Percentiles rank a stretch among this genome's conserved stretches.
phyloP scores from a whole-genome alignment of 2,329 filamentous ascomycete species.

The Tolypocladium amazonense region DNA sequence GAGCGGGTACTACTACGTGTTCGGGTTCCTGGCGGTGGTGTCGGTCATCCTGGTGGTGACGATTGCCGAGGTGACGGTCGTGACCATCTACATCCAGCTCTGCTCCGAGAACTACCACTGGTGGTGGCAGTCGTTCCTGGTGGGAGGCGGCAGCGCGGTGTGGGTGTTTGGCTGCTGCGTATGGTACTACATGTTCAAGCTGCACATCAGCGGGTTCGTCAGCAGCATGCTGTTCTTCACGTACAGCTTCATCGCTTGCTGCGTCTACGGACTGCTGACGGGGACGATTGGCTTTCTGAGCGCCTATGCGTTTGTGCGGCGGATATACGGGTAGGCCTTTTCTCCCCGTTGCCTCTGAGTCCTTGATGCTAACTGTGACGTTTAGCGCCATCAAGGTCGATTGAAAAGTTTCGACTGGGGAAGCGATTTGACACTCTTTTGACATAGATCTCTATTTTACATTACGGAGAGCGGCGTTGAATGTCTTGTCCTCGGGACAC shows the following conservation, averaged over 20 bases:
- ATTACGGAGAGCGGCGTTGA: not conserved
- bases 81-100: constrained; percentile 72
- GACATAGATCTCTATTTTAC: not conserved
- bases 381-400: constrained; percentile 41
- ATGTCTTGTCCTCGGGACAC: not conserved
- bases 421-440: not conserved
- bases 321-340: constrained; percentile 63
- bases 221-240: constrained; percentile 75
- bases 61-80: constrained; percentile 73
- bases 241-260: constrained; percentile 73
- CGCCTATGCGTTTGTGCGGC: constrained; percentile 72
- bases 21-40: constrained; percentile 72
- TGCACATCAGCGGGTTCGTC: constrained; percentile 72
- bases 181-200: constrained; percentile 74
- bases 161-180: constrained; percentile 78
- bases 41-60: constrained; percentile 62
- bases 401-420: constrained; percentile 10
- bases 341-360: not conserved
- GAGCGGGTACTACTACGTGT: constrained; percentile 85
- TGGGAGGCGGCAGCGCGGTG: constrained; percentile 63
- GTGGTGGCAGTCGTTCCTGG: constrained; percentile 85
- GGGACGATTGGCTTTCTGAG: constrained; percentile 79
- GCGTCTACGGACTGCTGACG: constrained; percentile 69
- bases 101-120: constrained; percentile 82
- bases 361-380: constrained; percentile 2